Base-by-base conservation (phyloP, 345 rosid species). In the Durio zibethinus region DNA sequence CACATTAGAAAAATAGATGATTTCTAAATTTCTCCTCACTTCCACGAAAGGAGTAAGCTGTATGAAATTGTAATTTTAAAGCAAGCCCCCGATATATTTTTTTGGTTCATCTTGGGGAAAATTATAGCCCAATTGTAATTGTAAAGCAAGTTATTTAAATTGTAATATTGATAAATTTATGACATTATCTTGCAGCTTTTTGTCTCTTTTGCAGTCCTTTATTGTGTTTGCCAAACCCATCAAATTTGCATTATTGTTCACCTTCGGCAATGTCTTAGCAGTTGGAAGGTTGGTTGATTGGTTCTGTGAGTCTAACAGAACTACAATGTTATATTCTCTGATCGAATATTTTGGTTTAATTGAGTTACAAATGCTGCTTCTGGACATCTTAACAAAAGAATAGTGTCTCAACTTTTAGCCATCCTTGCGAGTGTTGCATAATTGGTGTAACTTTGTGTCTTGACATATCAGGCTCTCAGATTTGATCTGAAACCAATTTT, bases 201-300 rank as follows among this genome's bases (percentile, higher is more conserved):
- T 66, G 63, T 40, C 81, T 76, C 64, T 75, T 82, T 40, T 86
- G 82, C 94, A 91, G 99, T 92, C 99, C 0, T 63, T 93, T 84
- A 83, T 96, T 68, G 99, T 92, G 74, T 91, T 96, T 71, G 70
- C 67, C 72, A 88, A 80, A 81, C 98, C 99, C 62, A 88, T 93
- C 83, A 93, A 93, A 78, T 96, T 93, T 80, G 97, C 98, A 6
- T 61, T 96, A 21, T 86, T 96, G 81, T 96, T 96, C 89, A 92
- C 98, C 70, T 83, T 92, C 53, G 98, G 99, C 75, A 93, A 96
- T 80, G 83, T 96, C 56, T 82, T 93, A 57, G 97, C 98, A 62
- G 92, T 93, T 65, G 97, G 99, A 86, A 96, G 99, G 98, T 93
- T 81, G 77, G 86, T 77, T 62, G 42, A 47, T 33, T 31, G 42